Conservation (phyloP, 257 asterid species). For the Plectranthus barbatus region DNA sequence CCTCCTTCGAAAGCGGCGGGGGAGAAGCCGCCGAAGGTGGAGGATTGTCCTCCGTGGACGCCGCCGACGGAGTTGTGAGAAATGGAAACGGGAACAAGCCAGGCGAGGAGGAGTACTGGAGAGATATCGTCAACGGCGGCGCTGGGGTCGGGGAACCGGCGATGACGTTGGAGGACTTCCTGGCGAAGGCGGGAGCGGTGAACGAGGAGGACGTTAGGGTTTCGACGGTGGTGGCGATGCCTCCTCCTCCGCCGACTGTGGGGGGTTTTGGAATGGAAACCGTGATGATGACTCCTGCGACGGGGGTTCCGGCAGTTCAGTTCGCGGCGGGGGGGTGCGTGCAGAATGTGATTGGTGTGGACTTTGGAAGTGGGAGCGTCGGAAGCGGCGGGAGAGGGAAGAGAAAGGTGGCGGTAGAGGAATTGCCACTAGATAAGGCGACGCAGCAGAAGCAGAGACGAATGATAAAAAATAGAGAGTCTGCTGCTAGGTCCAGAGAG, state of each 20-base stretch:
- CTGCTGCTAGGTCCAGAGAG: conserved; percentile 96
- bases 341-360: conserved; percentile 65
- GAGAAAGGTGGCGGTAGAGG: conserved; percentile 70
- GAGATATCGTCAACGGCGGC: conserved; percentile 53
- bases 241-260: conserved; percentile 44
- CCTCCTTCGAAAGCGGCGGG: conserved; percentile 16
- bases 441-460: conserved; percentile 96
- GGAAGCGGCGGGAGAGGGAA: conserved; percentile 63
- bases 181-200: conserved; percentile 88
- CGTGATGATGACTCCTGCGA: conserved; percentile 48
- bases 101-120: too few species aligned
- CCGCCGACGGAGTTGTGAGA: conserved; percentile 13
- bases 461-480: conserved; percentile 94
- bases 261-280: conserved; percentile 55
- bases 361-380: conserved; percentile 36
- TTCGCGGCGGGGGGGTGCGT: conserved; percentile 38
- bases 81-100: conserved; percentile 21
- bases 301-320: conserved; percentile 46
- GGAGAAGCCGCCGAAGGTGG: background rate
- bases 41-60: conserved; percentile 10
- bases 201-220: conserved; percentile 75
- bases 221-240: conserved; percentile 20
- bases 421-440: conserved; percentile 70
- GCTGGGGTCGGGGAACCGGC: conserved; percentile 27
- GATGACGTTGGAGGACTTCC: conserved; percentile 84